These are phyloP conservation scores for Teratosphaeria gauchensis DNA, from an alignment of 2,329 filamentous ascomycete genomes.

Conservation along the genomic window DNA sequence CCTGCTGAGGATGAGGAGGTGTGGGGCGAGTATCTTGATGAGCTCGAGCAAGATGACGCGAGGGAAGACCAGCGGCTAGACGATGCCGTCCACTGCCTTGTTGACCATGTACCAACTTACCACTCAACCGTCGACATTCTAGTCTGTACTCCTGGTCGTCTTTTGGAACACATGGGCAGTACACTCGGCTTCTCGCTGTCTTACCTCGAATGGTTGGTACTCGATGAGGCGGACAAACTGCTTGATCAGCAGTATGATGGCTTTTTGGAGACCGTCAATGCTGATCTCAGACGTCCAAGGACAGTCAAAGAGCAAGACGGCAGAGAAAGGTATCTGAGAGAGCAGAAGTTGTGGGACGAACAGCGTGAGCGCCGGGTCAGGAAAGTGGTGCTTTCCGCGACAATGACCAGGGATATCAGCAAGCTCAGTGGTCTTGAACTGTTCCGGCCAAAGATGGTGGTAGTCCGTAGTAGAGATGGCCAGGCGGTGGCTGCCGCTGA, in stretches of 20 bases:
- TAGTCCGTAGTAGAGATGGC: slow-evolving; percentile 51
- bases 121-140: slow-evolving; percentile 74
- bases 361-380: slow-evolving; percentile 42
- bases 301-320: slow-evolving; percentile 14
- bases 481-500: slow-evolving; percentile 22
- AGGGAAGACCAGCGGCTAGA: slow-evolving; percentile 24
- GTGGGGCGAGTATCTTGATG: slow-evolving; percentile 15
- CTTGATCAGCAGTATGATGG: slow-evolving; percentile 54
- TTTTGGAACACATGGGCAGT: slow-evolving; percentile 81
- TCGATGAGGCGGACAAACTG: slow-evolving; percentile 89
- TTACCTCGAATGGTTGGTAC: slow-evolving; percentile 74
- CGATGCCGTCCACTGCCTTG: slow-evolving; percentile 35
- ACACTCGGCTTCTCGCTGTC: slow-evolving; percentile 74
- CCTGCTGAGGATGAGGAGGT: slow-evolving; percentile 29
- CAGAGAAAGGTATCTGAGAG: slow-evolving; percentile 16
- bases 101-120: slow-evolving; percentile 55
- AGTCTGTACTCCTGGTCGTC: slow-evolving; percentile 80
- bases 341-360: slow-evolving; percentile 27
- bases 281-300: slow-evolving; percentile 11
- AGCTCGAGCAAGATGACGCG: slow-evolving; percentile 9
- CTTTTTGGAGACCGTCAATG: slow-evolving; percentile 18
- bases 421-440: slow-evolving; percentile 67
- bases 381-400: slow-evolving; percentile 84
- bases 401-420: slow-evolving; percentile 78
- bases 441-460: slow-evolving; percentile 62